Evolutionary conservation across 352 stramenopile species (phyloP), one percentile per base, ranked within the genome.

Genomic region (Phytophthora cajani): DNA sequence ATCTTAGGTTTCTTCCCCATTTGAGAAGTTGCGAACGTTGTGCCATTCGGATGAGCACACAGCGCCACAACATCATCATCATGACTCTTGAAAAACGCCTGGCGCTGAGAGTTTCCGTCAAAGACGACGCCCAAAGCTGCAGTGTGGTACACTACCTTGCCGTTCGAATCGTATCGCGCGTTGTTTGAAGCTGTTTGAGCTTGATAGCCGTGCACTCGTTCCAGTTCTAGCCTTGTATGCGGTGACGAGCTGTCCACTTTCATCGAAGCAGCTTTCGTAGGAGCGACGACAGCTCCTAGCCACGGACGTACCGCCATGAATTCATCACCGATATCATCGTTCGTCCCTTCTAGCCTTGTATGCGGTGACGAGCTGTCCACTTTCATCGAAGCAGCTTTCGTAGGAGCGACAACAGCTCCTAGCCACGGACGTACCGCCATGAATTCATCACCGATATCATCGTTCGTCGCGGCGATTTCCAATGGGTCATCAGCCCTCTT

Each of bases 231-330:
- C 12, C 66, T 65, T 0, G 71, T 66, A 36, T 86, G 69, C 12
- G 85, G 85, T 16, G 79, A 75, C 3, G 69, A 27, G 50, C 69
- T 75, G 30, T 67, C 64, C 5, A 74, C 32, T 46, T 85, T 87
- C 44, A 70, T 42, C 14, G 81, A 65, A 46, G 76, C 78, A 32
- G 65, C 58, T 53, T 81, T 82, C 9, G 83, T 82, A n/a, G 91
- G 91, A 2, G 86, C 64, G 0, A 95, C 85, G 10, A 97, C 90
- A 0, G 88, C 84, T 8, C 91, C 91, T 7, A 97, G 56, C 88
- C 90, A 97, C 4, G 91, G 91, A 51, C 95, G 94, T 10, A 97
- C 85, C 7, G 91, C 91, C 90, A 97, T 94, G 42, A 97, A 97
- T 64, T 97, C 88, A 64, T 97, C 91, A 0, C 91, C 91, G 21